Evolutionary conservation across 805 yeast species (phyloP).

Genomic region (Ogataea glucozyma): DNA sequence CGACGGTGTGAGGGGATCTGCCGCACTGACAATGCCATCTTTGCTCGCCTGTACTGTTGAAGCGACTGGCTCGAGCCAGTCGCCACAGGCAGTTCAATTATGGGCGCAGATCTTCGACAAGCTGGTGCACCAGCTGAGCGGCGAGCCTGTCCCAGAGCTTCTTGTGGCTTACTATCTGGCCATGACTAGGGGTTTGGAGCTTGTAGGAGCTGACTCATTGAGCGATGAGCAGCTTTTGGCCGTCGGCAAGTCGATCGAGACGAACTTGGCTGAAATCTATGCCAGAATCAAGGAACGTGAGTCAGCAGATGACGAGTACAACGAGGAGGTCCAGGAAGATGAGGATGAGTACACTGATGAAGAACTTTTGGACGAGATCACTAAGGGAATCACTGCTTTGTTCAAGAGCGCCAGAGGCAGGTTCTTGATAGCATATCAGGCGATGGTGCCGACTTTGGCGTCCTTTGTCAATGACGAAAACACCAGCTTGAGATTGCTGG

Average conservation of each 20-base stretch:
- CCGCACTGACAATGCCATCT: conserved; percentile 81
- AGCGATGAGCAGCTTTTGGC: conserved; percentile 53
- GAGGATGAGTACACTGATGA: conserved; percentile 89
- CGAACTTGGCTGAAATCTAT: conserved; percentile 65
- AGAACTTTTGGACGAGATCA: conserved; percentile 83
- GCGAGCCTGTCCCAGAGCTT: conserved; percentile 83
- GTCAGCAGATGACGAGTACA: conserved; percentile 77
- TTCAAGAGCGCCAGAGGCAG: conserved; percentile 61
- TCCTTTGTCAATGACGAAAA: conserved; percentile 65
- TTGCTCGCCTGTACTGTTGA: conserved; percentile 63
- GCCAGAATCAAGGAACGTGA: conserved; percentile 74
- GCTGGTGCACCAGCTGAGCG: conserved; percentile 63
- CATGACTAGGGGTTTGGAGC: conserved; percentile 61
- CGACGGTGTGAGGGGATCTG: conserved; percentile 92
- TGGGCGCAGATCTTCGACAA: conserved; percentile 74
- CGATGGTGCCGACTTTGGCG: conserved; percentile 61
- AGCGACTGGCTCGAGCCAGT: conserved; percentile 50
- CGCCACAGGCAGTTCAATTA: conserved; percentile 60
- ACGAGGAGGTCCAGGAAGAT: conserved; percentile 81
- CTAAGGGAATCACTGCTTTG: conserved; percentile 67
- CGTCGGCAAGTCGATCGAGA: conserved; percentile 59
- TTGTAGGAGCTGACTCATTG: conserved; percentile 66
- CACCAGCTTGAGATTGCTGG: conserved; percentile 70
- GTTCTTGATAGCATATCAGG: conserved; percentile 66
- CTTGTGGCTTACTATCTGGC: conserved; percentile 76